These are phyloP conservation scores for Talaromyces sp. DNA, from an alignment of 2,329 filamentous ascomycete genomes.

Conservation along the genomic window DNA sequence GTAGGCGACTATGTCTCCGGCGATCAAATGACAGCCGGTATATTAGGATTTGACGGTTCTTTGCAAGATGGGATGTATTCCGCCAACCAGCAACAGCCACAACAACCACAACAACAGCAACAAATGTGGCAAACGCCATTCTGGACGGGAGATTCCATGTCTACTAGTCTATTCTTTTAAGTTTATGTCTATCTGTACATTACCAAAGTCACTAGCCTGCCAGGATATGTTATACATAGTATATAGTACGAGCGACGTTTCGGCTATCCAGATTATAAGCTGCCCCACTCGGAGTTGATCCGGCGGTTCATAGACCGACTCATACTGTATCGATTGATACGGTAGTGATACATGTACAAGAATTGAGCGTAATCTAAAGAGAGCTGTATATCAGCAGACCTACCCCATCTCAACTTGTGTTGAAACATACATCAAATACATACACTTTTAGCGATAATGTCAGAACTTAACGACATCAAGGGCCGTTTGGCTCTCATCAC, in stretches of 20 bases:
- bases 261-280: neutral
- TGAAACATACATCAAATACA: neutral
- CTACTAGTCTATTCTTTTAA: constrained; percentile 33
- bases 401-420: neutral
- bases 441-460: neutral
- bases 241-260: neutral
- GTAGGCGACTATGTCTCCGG: constrained; percentile 56
- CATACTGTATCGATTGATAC: neutral
- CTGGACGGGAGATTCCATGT: constrained; percentile 41
- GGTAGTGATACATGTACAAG: neutral
- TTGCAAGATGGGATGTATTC: constrained; percentile 33
- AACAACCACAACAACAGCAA: constrained; percentile 34
- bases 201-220: neutral
- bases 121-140: constrained; percentile 37
- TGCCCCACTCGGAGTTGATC: constrained; percentile 11
- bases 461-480: constrained; percentile 44
- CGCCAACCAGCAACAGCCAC: constrained; percentile 26
- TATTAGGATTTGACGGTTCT: constrained; percentile 35
- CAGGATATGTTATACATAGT: neutral
- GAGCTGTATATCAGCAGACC: neutral
- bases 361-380: neutral
- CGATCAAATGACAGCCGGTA: constrained; percentile 37
- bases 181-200: neutral
- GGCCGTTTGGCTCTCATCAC: constrained; percentile 58
- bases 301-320: constrained; percentile 5